Percentiles rank a stretch among this genome's conserved stretches.
These are phyloP conservation scores for Trichoderma atrobrunneum DNA, from an alignment of 2,329 filamentous ascomycete genomes.

Conservation along the genomic window DNA sequence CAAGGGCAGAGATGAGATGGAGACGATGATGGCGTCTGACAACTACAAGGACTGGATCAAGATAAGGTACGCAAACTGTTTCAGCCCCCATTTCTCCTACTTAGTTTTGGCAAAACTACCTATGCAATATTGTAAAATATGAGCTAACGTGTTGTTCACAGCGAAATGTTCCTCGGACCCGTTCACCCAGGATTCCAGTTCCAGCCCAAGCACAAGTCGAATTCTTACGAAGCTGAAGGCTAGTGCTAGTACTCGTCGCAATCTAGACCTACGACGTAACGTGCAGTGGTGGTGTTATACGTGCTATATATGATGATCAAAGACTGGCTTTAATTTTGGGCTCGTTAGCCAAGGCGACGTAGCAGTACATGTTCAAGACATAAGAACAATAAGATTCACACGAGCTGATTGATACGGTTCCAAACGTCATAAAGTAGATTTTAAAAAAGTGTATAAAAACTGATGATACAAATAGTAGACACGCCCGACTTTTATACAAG, in stretches of 20 bases:
- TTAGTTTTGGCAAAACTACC: not conserved
- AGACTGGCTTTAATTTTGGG: not conserved
- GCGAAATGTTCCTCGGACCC: slow-evolving; percentile 96
- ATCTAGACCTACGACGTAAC: not conserved
- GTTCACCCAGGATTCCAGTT: slow-evolving; percentile 89
- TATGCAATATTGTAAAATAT: not conserved
- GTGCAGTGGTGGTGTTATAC: not conserved
- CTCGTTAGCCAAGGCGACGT: not conserved
- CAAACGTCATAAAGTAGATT: slow-evolving; percentile 3
- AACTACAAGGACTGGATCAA: slow-evolving; percentile 99
- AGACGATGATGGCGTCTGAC: slow-evolving; percentile 85
- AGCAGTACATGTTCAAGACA: not conserved
- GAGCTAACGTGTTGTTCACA: slow-evolving; percentile 37
- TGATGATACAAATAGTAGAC: slow-evolving; percentile 2
- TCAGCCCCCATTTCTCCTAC: not conserved
- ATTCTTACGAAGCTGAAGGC: slow-evolving; percentile 78
- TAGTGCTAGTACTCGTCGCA: slow-evolving; percentile 29
- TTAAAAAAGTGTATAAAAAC: not conserved
- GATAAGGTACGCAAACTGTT: slow-evolving; percentile 68
- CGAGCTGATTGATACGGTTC: not conserved
- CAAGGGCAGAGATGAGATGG: slow-evolving; percentile 80
- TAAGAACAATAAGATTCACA: not conserved
- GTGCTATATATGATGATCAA: not conserved
- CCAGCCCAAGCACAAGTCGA: slow-evolving; percentile 96
- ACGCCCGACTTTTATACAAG: slow-evolving; percentile 12